Base-by-base conservation (phyloP, 139 green algal species). In the Diplosphaera chodatii region DNA sequence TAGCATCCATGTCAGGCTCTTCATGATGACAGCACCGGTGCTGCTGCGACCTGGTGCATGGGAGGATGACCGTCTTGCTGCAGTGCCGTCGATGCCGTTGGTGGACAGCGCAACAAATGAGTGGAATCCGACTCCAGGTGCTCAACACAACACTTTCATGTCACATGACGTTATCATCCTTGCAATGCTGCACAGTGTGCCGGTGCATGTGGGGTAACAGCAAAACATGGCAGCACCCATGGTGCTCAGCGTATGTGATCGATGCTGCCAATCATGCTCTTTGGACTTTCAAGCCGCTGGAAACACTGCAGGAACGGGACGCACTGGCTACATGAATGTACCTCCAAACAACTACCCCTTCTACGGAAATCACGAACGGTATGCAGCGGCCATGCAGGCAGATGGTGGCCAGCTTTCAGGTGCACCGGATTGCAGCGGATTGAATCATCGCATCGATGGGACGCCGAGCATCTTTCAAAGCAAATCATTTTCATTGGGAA, bases 341-440 rank as follows among this genome's bases (percentile, higher is more conserved):
- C 77, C 89, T 0, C 92, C 92, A 37, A 97, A 97, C 84, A 94
- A 91, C 81, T 97, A 96, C 78, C 88, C 89, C 0, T 96, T 95
- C 76, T 97, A 96, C 75, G 79, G 56, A 8, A 83, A 89, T 20
- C 71, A 91, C 20, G 91, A 96, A 62, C 90, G 90, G 48, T 97
- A 96, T 76, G 74, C 74, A 5, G 86, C 92, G 0, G 71, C 92
- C 27, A 80, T 94, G 69, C 91, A 96, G 67, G 71, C 80, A 6
- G 92, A 96, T 69, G 92, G 92, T 20, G 92, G 89, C 5, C 89
- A 94, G 73, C 79, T 96, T 32, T 96, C 91, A 77, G 90, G 90
- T 93, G 34, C 18, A 75, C n/a, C n/a, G n/a, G n/a, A n/a, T n/a
- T n/a, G n/a, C n/a, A n/a, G 16, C n/a, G 56, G 21, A 22, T 34